Evolutionary conservation across 2,329 filamentous ascomycete species (phyloP).

Genomic region (Chaetoscypha palmicola): DNA sequence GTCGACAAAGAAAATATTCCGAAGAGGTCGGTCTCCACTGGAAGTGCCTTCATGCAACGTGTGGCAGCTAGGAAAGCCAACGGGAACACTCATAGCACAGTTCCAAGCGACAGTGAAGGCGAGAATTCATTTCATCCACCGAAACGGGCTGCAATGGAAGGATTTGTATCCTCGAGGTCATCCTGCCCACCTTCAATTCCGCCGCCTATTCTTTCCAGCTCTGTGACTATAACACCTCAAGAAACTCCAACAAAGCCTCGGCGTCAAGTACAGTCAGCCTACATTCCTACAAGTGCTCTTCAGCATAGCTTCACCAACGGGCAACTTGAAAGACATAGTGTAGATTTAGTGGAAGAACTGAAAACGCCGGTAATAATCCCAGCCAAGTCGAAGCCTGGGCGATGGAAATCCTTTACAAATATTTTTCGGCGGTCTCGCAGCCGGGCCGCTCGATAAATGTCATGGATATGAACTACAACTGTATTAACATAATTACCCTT

Average conservation of each 20-base stretch:
- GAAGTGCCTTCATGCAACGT: conserved; percentile 40
- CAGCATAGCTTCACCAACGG: conserved; percentile 13
- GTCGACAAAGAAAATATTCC: conserved; percentile 24
- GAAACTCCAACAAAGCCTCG: conserved; percentile 20
- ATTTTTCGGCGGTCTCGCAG: conserved; percentile 20
- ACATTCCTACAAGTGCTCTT: conserved; percentile 17
- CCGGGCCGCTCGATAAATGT: conserved; percentile 4
- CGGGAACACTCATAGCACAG: conserved; percentile 15
- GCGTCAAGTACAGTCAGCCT: conserved; percentile 22
- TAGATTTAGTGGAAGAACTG: conserved; percentile 3
- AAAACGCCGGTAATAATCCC: conserved; percentile 5
- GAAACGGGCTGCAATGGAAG: conserved; percentile 10
- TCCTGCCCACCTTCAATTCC: conserved; percentile 8
- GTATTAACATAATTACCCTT: conserved; percentile 4
- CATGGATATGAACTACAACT: background rate
- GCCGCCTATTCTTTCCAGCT: conserved; percentile 10
- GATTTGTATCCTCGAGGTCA: background rate
- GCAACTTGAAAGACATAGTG: conserved; percentile 11
- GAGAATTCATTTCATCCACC: conserved; percentile 14
- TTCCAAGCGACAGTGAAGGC: conserved; percentile 25
- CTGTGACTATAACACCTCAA: conserved; percentile 12
- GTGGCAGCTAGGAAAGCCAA: conserved; percentile 21
- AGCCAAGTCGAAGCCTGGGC: conserved; percentile 19
- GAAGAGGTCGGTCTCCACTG: conserved; percentile 40
- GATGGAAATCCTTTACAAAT: conserved; percentile 26